phyloP scores from a whole-genome alignment of 1,139 yeast genomes.

The Hanseniaspora sp. region DNA sequence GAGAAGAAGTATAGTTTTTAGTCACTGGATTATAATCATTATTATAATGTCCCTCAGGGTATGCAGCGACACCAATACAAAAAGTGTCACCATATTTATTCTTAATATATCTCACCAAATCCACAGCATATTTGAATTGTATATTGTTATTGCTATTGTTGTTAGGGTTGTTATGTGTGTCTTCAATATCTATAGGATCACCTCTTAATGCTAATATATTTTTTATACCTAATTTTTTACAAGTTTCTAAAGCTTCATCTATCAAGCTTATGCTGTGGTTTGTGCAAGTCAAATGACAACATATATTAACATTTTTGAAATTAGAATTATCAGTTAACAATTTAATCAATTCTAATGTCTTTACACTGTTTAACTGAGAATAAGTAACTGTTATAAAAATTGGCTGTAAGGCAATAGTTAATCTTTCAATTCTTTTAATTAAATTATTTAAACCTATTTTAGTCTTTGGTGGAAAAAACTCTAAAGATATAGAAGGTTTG shows the following conservation, averaged over 20 bases:
- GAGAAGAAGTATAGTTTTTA: slow-evolving; percentile 35
- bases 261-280: slow-evolving; percentile 69
- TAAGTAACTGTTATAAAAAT: slow-evolving; percentile 86
- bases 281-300: slow-evolving; percentile 91
- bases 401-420: slow-evolving; percentile 73
- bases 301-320: slow-evolving; percentile 63
- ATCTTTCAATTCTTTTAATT: slow-evolving; percentile 73
- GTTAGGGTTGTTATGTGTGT: neutral
- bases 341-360: slow-evolving; percentile 72
- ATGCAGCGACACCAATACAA: slow-evolving; percentile 86
- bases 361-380: slow-evolving; percentile 92
- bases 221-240: slow-evolving; percentile 66
- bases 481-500: slow-evolving; percentile 68
- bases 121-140: slow-evolving; percentile 66
- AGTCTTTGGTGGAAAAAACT: slow-evolving; percentile 96
- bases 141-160: slow-evolving; percentile 25
- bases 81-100: slow-evolving; percentile 59
- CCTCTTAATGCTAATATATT: slow-evolving; percentile 90
- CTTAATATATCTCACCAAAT: slow-evolving; percentile 69
- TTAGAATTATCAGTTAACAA: slow-evolving; percentile 41
- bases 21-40: slow-evolving; percentile 33
- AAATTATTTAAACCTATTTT: slow-evolving; percentile 75
- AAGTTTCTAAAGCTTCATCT: slow-evolving; percentile 63
- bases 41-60: slow-evolving; percentile 94
- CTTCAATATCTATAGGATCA: slow-evolving; percentile 75